Percentiles rank a stretch among this genome's conserved stretches.
phyloP scores from a whole-genome alignment of 2,329 filamentous ascomycete genomes.

The Tympanopsis confertula region DNA sequence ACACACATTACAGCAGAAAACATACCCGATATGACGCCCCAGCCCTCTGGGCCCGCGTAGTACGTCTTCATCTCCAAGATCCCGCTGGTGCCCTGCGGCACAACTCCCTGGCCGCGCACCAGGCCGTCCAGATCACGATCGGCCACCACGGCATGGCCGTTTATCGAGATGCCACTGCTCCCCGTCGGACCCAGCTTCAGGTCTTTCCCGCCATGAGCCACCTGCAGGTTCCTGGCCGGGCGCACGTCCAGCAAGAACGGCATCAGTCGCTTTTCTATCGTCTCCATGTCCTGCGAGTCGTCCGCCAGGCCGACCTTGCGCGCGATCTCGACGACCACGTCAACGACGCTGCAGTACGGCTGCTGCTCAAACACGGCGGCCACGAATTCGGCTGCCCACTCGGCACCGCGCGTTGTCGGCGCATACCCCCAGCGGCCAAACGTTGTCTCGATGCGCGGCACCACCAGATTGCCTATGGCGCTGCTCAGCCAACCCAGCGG shows the following conservation, averaged over 20 bases:
- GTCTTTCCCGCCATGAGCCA: constrained; percentile 37
- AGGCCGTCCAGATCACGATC: constrained; percentile 31
- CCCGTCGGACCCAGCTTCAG: constrained; percentile 59
- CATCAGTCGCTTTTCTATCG: constrained; percentile 55
- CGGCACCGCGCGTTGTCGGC: constrained; percentile 22
- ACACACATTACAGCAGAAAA: not conserved
- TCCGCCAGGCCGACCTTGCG: constrained; percentile 56
- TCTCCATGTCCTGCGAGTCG: constrained; percentile 42
- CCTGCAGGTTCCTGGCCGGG: constrained; percentile 56
- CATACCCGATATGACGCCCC: constrained; percentile 67
- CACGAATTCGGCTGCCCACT: constrained; percentile 75
- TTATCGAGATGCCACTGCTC: constrained; percentile 59
- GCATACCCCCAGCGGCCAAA: constrained; percentile 13
- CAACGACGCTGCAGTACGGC: constrained; percentile 53
- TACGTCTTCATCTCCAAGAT: constrained; percentile 56
- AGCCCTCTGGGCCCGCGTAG: constrained; percentile 67
- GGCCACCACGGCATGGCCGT: constrained; percentile 40
- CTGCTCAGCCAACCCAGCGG: not conserved
- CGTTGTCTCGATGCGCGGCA: not conserved
- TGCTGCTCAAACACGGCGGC: constrained; percentile 69
- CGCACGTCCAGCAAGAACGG: constrained; percentile 71
- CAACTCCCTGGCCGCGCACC: constrained; percentile 21
- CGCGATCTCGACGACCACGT: constrained; percentile 59
- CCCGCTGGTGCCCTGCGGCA: constrained; percentile 39
- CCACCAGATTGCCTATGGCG: not conserved